Conservation (phyloP, 2,329 filamentous ascomycete genomes). For the Emergomyces pasteurianus region DNA sequence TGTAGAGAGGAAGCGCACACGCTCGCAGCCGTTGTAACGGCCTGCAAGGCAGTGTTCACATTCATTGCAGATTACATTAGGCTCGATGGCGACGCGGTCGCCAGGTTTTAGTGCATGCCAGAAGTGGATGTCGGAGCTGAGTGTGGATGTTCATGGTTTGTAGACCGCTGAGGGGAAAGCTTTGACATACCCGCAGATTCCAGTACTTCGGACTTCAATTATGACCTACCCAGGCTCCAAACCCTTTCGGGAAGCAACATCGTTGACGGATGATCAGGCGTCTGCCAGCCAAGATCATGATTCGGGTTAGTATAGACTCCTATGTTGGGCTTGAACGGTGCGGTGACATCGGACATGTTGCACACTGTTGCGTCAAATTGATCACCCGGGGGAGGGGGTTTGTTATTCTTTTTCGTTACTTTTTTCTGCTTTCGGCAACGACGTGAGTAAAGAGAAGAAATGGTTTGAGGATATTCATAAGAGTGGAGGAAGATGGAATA, state of each 20-base stretch:
- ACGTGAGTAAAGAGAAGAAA: background rate
- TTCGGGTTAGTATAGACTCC: constrained; percentile 91
- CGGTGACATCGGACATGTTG: background rate
- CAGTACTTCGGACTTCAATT: constrained; percentile 87
- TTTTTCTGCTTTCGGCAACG: background rate
- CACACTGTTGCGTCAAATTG: background rate
- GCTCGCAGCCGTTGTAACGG: constrained; percentile 88
- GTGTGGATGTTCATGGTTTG: background rate
- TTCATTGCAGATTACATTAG: constrained; percentile 79
- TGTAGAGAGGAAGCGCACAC: constrained; percentile 76
- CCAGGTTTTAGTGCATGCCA: constrained; percentile 80
- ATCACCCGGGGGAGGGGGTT: background rate
- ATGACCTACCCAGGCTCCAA: constrained; percentile 77
- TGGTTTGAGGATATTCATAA: background rate
- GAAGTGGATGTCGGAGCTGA: constrained; percentile 86
- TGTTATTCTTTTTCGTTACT: background rate
- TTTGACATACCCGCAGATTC: constrained; percentile 73
- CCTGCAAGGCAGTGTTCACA: constrained; percentile 88
- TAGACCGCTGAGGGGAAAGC: too few species aligned
- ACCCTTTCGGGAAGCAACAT: constrained; percentile 52
- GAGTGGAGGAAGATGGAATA: background rate
- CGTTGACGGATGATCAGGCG: constrained; percentile 63
- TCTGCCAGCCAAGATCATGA: constrained; percentile 85
- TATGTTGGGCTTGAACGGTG: constrained; percentile 60
- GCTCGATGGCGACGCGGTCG: constrained; percentile 87